phyloP scores from a whole-genome alignment of 306 rosid species.

The Morella rubra region DNA sequence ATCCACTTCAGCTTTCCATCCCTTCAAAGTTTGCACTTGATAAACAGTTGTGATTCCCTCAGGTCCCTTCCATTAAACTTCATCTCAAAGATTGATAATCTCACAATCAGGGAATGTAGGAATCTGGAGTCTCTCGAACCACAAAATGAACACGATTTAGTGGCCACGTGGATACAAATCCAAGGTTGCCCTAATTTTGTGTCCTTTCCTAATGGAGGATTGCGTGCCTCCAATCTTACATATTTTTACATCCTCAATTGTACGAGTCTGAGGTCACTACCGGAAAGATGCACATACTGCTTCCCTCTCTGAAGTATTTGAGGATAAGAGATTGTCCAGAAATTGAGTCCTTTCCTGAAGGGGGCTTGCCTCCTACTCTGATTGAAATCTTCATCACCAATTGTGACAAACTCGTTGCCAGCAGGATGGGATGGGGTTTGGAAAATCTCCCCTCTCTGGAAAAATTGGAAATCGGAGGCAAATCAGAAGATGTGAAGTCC shows the following conservation, averaged over 20 bases:
- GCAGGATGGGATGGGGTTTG: too few species aligned
- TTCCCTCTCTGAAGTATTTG: conserved; percentile 16
- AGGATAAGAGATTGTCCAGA: conserved; percentile 9
- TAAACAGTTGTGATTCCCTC: conserved; percentile 8
- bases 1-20: neutral
- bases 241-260: too few species aligned
- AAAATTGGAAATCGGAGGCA: too few species aligned
- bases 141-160: neutral
- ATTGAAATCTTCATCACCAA: too few species aligned
- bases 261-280: conserved; percentile 1
- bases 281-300: conserved; percentile 12
- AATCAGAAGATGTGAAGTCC: conserved; percentile 10
- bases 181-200: neutral
- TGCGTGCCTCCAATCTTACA: too few species aligned
- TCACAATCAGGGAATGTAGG: neutral
- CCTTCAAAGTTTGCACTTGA: neutral
- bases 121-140: neutral
- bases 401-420: too few species aligned
- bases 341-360: conserved; percentile 24
- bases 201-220: conserved; percentile 1
- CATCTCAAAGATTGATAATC: neutral
- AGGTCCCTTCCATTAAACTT: neutral
- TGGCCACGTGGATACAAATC: neutral
- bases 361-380: conserved; percentile 22
- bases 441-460: too few species aligned